Percentiles rank a stretch among this genome's conserved stretches.
These are phyloP conservation scores for Arachis hypogaea DNA, from an alignment of 306 rosid genomes.

Conservation along the genomic window DNA sequence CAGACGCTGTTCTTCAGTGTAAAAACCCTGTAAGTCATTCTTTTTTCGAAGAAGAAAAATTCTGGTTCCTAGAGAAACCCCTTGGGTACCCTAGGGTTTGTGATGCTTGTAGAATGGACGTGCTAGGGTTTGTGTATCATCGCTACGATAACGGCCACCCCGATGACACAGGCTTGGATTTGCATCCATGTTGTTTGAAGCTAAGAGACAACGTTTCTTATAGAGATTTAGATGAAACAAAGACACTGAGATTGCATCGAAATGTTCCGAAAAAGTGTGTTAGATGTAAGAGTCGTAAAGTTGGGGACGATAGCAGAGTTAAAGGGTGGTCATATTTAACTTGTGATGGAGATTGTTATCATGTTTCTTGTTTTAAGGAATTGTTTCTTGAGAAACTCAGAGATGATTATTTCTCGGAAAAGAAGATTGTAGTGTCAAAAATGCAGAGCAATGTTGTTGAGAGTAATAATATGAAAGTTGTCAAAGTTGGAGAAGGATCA, in stretches of 20 bases:
- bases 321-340: constrained; percentile 54
- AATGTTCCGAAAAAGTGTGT: constrained; percentile 35
- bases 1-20: neutral
- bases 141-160: constrained; percentile 18
- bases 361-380: constrained; percentile 32
- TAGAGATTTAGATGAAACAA: neutral
- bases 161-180: constrained; percentile 4
- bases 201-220: constrained; percentile 21
- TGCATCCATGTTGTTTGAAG: constrained; percentile 52
- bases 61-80: constrained; percentile 27
- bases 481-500: neutral
- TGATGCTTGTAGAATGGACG: constrained; percentile 56
- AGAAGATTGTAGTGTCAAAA: neutral
- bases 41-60: constrained; percentile 5
- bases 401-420: neutral
- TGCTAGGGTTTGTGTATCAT: constrained; percentile 46
- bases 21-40: constrained; percentile 20
- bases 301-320: neutral
- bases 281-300: constrained; percentile 38
- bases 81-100: constrained; percentile 7
- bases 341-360: constrained; percentile 36
- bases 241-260: constrained; percentile 18
- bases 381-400: neutral
- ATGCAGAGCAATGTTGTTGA: neutral
- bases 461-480: neutral